A percentile compares a stretch with the other conserved stretches of the same genome.
These are phyloP conservation scores for Phyllosticta paracitricarpa DNA, from an alignment of 2,329 filamentous ascomycete species.

Conservation along the genomic window DNA sequence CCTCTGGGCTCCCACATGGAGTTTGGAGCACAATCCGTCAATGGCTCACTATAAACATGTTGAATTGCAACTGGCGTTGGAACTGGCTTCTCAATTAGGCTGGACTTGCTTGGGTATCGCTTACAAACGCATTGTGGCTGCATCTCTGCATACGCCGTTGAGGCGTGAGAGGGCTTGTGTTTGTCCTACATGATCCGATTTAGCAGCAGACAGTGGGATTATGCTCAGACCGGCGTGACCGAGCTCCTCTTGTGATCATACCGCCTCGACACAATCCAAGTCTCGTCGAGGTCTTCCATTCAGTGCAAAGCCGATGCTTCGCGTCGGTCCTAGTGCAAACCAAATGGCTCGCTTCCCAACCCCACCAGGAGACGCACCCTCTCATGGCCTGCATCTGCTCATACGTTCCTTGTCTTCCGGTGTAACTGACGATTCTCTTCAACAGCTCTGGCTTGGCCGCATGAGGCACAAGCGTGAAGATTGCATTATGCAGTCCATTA, in stretches of 20 bases:
- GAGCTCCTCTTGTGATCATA: not conserved
- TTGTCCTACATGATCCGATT: not conserved
- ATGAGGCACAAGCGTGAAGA: not conserved
- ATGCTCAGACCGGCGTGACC: not conserved
- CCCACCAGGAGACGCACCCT: not conserved
- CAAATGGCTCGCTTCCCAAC: not conserved
- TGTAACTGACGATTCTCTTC: not conserved
- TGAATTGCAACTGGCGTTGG: no score
- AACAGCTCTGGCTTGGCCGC: not conserved
- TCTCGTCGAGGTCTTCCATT: not conserved
- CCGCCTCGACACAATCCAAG: not conserved
- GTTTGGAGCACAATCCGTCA: no score
- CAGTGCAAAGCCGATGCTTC: not conserved
- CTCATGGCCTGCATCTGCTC: not conserved
- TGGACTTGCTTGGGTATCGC: no score
- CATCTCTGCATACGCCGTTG: not conserved
- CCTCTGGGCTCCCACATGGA: no score
- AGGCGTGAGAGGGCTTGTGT: not conserved
- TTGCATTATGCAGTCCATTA: not conserved
- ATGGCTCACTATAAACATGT: no score
- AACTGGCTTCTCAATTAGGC: no score
- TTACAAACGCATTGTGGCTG: not conserved
- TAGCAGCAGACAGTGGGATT: not conserved
- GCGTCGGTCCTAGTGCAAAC: not conserved
- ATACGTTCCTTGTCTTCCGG: not conserved